Conservation (phyloP, 2,329 filamentous ascomycete species). For the Blastomyces silverae region DNA sequence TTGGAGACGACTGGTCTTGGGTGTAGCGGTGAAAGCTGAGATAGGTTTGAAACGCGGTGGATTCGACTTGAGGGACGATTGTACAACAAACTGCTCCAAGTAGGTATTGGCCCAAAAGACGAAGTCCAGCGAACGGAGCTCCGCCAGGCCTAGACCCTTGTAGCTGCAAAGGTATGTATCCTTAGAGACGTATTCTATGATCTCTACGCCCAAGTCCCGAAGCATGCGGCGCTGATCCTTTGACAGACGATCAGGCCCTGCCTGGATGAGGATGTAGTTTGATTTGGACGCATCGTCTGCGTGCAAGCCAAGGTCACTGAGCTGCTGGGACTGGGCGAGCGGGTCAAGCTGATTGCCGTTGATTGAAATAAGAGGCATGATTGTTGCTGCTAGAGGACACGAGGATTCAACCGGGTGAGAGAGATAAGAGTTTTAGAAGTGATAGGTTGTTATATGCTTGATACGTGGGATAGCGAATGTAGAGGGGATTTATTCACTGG, state of each 20-base stretch:
- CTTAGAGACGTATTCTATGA: constrained; percentile 4
- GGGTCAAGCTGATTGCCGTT: constrained; percentile 9
- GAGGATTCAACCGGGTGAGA: neutral
- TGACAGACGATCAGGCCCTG: neutral
- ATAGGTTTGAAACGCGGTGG: constrained; percentile 13
- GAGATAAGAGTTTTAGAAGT: too few species aligned
- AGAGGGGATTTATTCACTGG: neutral
- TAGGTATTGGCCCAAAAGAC: constrained; percentile 8
- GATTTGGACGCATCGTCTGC: constrained; percentile 7
- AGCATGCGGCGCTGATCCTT: neutral
- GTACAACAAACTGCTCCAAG: constrained; percentile 4
- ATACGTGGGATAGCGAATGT: neutral
- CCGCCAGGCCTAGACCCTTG: neutral
- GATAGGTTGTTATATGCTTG: neutral
- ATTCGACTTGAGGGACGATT: neutral
- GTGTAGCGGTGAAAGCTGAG: constrained; percentile 14
- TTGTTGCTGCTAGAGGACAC: neutral
- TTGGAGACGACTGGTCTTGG: constrained; percentile 11
- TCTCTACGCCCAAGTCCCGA: neutral
- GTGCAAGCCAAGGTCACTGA: neutral
- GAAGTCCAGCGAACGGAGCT: neutral
- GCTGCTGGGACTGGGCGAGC: neutral
- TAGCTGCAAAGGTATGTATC: constrained; percentile 11
- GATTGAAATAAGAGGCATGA: constrained; percentile 1
- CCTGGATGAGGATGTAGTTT: constrained; percentile 8